Base-by-base conservation (phyloP, 345 rosid species). In the Rhizophora apiculata region DNA sequence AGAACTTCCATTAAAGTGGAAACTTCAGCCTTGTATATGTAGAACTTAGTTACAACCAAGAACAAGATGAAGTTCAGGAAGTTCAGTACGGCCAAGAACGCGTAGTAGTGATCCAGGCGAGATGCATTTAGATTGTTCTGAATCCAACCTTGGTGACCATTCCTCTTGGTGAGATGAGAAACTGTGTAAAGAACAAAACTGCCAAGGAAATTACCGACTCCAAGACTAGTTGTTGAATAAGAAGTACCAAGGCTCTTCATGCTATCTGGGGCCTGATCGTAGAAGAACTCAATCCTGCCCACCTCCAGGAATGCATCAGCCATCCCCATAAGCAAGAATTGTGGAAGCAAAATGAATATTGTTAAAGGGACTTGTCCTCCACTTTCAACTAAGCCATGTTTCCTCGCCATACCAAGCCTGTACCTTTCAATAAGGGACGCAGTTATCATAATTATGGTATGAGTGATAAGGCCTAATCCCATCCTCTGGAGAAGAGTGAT, bases 181-280 rank as follows among this genome's bases (percentile, higher is more conserved):
- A 88, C 88, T 0, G 92, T 82, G 3, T 88, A 78, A 6, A 91
- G 92, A 63, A 89, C 79, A 39, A 89, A 85, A 46, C 89, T 94
- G 60, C 97, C 89, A 0, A 91, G n/a, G 81, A 89, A 91, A 37
- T 86, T 85, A 3, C 97, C 96, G 4, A 82, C 46, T 2, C 96
- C 96, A 8, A 85, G 69, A 65, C 82, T 80, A 1, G 87, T 80
- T 26, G 75, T 80, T 24, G 83, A 27, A 53, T 88, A 92, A 1
- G 93, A 89, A 65, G 96, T 91, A 5, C 96, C 98, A 1, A 89
- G 88, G 72, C 97, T 94, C 82, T 91, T 94, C 98, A 88, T 92
- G 75, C 88, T 78, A 55, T 89, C 97, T 0, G 96, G 97, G 13
- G 97, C 96, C 67, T 94, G 97, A 66, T 94, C 99, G 30, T 89